Conservation (phyloP, 2,329 filamentous ascomycete species). For the Ceratocystis alfenasii region DNA sequence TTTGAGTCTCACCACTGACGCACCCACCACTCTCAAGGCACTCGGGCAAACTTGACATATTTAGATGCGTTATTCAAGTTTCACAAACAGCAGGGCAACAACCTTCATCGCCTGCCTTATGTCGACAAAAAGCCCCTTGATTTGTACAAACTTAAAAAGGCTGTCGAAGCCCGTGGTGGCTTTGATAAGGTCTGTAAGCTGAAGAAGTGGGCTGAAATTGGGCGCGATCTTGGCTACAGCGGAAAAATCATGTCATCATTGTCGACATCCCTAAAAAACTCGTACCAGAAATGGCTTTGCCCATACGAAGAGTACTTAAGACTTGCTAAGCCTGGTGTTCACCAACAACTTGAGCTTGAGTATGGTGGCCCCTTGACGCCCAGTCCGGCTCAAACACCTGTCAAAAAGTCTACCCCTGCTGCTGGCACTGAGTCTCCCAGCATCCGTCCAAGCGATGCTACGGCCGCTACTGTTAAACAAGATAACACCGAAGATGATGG, state of each 20-base stretch:
- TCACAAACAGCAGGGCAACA: constrained; percentile 91
- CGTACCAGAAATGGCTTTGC: constrained; percentile 90
- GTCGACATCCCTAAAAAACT: constrained; percentile 95
- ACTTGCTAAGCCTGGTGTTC: constrained; percentile 86
- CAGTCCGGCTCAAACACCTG: constrained; percentile 53
- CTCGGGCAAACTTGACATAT: constrained; percentile 89
- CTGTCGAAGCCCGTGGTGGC: constrained; percentile 84
- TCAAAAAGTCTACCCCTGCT: constrained; percentile 48
- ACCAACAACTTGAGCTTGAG: constrained; percentile 85
- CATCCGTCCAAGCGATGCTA: constrained; percentile 41
- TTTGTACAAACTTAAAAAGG: constrained; percentile 90
- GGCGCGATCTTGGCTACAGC: constrained; percentile 89
- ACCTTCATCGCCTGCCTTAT: constrained; percentile 84
- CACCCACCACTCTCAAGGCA: constrained; percentile 44
- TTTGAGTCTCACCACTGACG: constrained; percentile 12
- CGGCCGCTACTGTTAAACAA: constrained; percentile 38
- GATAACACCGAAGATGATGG: constrained; percentile 37
- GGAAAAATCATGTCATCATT: constrained; percentile 99
- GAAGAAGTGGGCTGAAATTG: constrained; percentile 99
- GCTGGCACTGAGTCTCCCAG: constrained; percentile 57
- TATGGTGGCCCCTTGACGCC: constrained; percentile 87
- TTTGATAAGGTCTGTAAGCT: constrained; percentile 94
- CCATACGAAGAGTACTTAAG: constrained; percentile 93
- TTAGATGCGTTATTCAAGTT: constrained; percentile 91
- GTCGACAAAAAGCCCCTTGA: constrained; percentile 97